Conservation (phyloP, 129 eudicot genomes). For the Helianthus tuberosus region DNA sequence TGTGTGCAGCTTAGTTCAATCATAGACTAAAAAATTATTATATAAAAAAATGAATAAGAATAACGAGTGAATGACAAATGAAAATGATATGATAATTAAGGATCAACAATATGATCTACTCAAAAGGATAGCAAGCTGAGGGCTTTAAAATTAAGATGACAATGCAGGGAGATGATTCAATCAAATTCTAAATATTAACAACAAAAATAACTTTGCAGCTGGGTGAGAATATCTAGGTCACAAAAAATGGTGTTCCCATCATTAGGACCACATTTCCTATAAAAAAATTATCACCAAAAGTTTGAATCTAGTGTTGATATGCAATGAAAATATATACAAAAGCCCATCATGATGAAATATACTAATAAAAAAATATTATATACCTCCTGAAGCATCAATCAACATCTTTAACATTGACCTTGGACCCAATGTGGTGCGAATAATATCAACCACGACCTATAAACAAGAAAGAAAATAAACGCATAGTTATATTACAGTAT, state of each 20-base stretch:
- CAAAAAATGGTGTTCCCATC: slow-evolving; percentile 94
- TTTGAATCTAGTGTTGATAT: neutral
- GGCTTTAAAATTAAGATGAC: neutral
- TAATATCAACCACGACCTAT: slow-evolving; percentile 95
- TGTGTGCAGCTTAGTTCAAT: too few species aligned
- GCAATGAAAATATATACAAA: neutral
- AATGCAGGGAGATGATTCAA: neutral
- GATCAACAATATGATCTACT: neutral
- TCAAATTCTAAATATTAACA: neutral
- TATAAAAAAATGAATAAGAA: too few species aligned
- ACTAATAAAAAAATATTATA: neutral
- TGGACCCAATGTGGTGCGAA: slow-evolving; percentile 98
- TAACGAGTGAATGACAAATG: neutral
- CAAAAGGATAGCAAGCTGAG: neutral
- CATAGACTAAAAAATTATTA: too few species aligned
- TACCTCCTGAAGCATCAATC: slow-evolving; percentile 95
- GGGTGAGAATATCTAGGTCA: slow-evolving; percentile 96
- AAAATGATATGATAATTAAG: neutral
- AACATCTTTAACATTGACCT: slow-evolving; percentile 97
- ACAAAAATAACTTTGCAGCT: slow-evolving; percentile 84
- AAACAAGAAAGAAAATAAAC: neutral
- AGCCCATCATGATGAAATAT: too few species aligned
- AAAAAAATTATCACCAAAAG: neutral
- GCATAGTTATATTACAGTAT: neutral
- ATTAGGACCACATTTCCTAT: slow-evolving; percentile 94